A percentile compares a stretch with the other conserved stretches of the same genome.
Conservation (phyloP, 2,329 filamentous ascomycete species). For the Fusarium albosuccineum region DNA sequence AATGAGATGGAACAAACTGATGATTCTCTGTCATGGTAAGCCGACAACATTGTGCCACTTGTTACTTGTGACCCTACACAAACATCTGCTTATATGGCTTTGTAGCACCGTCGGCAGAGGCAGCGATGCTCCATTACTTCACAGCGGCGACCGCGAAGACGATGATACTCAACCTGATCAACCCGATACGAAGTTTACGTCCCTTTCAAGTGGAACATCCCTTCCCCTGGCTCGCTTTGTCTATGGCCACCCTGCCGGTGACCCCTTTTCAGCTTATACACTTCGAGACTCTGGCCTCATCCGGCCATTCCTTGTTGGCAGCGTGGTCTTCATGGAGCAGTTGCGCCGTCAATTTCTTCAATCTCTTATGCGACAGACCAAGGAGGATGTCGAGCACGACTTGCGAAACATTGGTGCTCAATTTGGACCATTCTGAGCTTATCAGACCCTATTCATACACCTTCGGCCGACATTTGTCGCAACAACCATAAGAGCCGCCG, state of each 20-base stretch:
- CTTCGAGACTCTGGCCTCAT: neutral
- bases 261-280: neutral
- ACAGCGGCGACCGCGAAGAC: neutral
- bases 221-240: constrained; percentile 7
- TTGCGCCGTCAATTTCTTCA: neutral
- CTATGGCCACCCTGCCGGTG: neutral
- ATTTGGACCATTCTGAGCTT: neutral
- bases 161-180: neutral
- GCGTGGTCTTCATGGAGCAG: neutral
- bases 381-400: neutral
- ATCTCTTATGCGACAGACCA: neutral
- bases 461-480: too few relatives aligned
- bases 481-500: too few relatives aligned
- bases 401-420: neutral
- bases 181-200: neutral
- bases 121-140: neutral
- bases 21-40: neutral
- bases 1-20: neutral
- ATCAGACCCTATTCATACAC: too few relatives aligned
- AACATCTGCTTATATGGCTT: neutral
- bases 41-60: neutral
- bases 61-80: neutral
- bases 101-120: neutral
- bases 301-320: neutral
- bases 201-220: neutral